Evolutionary conservation across 805 yeast genomes (phyloP), one percentile per base, ranked within the genome.

Genomic region (Wickerhamiella australiensis): DNA sequence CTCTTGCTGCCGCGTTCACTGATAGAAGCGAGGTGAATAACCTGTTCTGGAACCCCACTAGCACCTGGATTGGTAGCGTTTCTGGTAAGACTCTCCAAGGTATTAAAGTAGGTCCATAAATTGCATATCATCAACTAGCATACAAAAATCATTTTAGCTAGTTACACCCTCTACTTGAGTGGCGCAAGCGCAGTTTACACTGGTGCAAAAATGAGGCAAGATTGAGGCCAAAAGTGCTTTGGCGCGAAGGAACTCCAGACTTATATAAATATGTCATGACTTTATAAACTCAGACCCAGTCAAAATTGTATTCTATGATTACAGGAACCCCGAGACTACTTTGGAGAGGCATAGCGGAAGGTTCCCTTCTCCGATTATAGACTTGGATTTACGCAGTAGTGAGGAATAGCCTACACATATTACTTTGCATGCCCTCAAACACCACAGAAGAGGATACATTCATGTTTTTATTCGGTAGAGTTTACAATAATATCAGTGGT

Each of bases 1-100:
- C 52, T 9, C 25, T 57, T 3, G 42, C 64, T 26, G 69, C 72
- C 52, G 79, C 78, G 6, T 80, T 75, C 61, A 72, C 74, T 36
- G 88, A 79, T 52, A 72, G 74, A 3, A 63, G 76, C 55, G 96
- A 88, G 64, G 74, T 87, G 18, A 88, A 87, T 65, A 77, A 80
- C 58, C 79, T 81, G 12, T 70, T 80, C 42, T 86, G 95, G 94
- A 71, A 73, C 48, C 73, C 74, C 6, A 64, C 66, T 20, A 95
- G 90, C 12, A 80, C 79, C 54, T 86, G 94, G 94, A 70, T 85
- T 55, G 95, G 94, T 3, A 76, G 77, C 7, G 78, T 80, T 21
- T 68, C 77, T 50, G 90, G 88, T 2, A 76, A 76, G 53, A 78
- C 80, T 2, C 74, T 82, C 55, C 88, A 82, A 60, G 81, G 79